These are phyloP conservation scores for Globisporangium nodosum DNA, from an alignment of 352 stramenopile species.

Conservation along the genomic window DNA sequence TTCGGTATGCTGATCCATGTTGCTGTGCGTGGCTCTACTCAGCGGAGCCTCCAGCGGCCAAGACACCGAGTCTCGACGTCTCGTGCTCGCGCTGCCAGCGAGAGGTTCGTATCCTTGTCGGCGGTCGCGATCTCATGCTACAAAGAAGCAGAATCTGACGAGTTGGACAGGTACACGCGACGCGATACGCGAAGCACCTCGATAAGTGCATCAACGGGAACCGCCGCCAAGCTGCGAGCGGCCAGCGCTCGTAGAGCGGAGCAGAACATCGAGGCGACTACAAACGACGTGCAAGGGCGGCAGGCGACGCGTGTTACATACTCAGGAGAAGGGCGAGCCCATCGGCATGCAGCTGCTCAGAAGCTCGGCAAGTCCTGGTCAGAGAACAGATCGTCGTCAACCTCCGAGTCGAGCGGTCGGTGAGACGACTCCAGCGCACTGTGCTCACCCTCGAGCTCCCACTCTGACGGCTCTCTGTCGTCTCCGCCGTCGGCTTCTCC, in stretches of 20 bases:
- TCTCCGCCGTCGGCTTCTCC: slow-evolving; percentile 2
- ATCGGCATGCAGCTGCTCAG: slow-evolving; percentile 13
- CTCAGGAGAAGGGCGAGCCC: slow-evolving; percentile 1
- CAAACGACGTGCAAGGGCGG: background rate
- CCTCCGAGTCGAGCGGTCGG: slow-evolving; percentile 28
- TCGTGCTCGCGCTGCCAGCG: slow-evolving; percentile 59
- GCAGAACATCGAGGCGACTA: background rate
- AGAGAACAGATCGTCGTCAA: slow-evolving; percentile 51
- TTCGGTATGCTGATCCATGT: background rate
- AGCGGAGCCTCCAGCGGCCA: slow-evolving; percentile 22
- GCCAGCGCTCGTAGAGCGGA: slow-evolving; percentile 1
- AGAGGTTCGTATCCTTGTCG: slow-evolving; percentile 22
- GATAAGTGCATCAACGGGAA: slow-evolving; percentile 69
- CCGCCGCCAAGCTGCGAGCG: slow-evolving; percentile 26
- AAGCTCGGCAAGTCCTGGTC: slow-evolving; percentile 49
- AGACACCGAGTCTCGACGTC: slow-evolving; percentile 55
- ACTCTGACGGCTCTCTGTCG: slow-evolving; percentile 9
- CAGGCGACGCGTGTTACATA: background rate
- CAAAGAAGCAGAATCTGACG: no score
- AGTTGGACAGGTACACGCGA: slow-evolving; percentile 44
- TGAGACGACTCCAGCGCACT: slow-evolving; percentile 18
- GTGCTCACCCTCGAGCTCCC: slow-evolving; percentile 12
- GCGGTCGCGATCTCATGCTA: background rate
- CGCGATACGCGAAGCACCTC: slow-evolving; percentile 61
- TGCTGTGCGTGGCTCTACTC: background rate